phyloP scores from a whole-genome alignment of 192 early-diverging fungal species.

The Linnemannia schmuckeri region DNA sequence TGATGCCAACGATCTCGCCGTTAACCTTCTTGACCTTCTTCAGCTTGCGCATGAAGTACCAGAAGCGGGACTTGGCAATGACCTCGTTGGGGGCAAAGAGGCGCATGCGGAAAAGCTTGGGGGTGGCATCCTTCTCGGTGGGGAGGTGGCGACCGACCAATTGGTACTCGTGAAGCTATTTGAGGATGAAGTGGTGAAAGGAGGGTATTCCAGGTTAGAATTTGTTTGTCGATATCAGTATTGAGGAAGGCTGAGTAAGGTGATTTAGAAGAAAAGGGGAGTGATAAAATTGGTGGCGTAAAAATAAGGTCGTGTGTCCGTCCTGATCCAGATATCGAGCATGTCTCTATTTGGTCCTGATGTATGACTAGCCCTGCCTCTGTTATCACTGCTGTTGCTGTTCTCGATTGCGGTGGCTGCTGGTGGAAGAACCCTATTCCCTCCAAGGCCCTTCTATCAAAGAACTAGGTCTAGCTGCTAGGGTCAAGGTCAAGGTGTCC shows the following conservation, averaged over 20 bases:
- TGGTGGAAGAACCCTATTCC: neutral
- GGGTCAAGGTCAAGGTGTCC: neutral
- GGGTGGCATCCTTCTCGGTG: constrained; percentile 87
- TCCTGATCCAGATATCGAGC: neutral
- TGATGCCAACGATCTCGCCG: constrained; percentile 97
- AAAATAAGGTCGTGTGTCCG: neutral
- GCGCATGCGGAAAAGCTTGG: constrained; percentile 91
- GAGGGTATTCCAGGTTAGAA: neutral
- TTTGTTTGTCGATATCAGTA: neutral
- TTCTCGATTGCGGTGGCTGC: neutral
- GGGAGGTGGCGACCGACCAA: constrained; percentile 96
- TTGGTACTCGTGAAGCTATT: constrained; percentile 62
- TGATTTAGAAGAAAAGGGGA: neutral
- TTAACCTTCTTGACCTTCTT: constrained; percentile 99
- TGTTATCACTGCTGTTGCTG: neutral
- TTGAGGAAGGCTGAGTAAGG: neutral
- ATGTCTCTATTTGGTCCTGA: neutral
- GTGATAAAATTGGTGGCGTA: neutral
- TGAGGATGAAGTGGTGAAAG: neutral
- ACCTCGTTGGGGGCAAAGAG: constrained; percentile 99
- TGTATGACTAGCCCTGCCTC: neutral
- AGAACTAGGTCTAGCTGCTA: neutral
- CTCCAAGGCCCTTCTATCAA: neutral
- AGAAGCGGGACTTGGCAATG: constrained; percentile 99
- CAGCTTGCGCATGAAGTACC: constrained; percentile 99